Percentiles rank a stretch among this genome's conserved stretches.
Evolutionary conservation across 257 asterid genomes (phyloP).

Genomic region (Linaria vulgaris): DNA sequence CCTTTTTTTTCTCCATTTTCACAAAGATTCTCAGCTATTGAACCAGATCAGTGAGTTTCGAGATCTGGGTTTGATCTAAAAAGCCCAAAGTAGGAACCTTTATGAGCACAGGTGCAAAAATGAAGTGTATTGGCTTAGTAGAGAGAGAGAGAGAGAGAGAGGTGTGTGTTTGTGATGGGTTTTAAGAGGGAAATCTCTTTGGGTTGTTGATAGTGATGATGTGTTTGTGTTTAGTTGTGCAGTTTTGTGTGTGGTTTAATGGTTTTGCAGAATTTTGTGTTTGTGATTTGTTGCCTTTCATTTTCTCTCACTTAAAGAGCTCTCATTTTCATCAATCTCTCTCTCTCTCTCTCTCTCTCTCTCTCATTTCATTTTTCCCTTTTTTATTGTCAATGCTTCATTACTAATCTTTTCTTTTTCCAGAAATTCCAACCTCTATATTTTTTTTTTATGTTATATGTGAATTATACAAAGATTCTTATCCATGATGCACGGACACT

Average conservation of each 20-base stretch:
- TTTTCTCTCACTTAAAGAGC: conserved; percentile 22
- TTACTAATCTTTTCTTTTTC: too few relatives aligned
- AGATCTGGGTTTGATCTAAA: conserved; percentile 83
- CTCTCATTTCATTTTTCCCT: too few relatives aligned
- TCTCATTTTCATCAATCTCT: conserved; percentile 5
- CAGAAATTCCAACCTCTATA: too few relatives aligned
- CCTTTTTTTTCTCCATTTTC: conserved; percentile 22
- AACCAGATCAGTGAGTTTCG: conserved; percentile 46
- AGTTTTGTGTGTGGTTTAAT: conserved; percentile 12
- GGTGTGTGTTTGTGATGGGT: conserved; percentile 26
- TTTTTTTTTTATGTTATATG: too few relatives aligned
- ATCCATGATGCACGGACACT: too few relatives aligned
- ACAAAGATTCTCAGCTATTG: conserved; percentile 24
- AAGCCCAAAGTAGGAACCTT: conserved; percentile 35
- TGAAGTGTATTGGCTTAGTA: conserved; percentile 28
- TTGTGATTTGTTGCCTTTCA: conserved; percentile 11
- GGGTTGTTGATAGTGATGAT: conserved; percentile 19
- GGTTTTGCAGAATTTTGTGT: conserved; percentile 14
- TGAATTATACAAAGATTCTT: too few relatives aligned
- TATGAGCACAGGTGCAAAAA: conserved; percentile 21
- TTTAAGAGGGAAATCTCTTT: conserved; percentile 25
- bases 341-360: not conserved
- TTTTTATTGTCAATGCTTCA: not conserved
- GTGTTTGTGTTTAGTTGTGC: not conserved
- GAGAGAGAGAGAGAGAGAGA: conserved; percentile 37